Percentiles rank a stretch among this genome's conserved stretches.
These are phyloP conservation scores for Ophiostoma pallidulum DNA, from an alignment of 2,329 filamentous ascomycete species.

Conservation along the genomic window DNA sequence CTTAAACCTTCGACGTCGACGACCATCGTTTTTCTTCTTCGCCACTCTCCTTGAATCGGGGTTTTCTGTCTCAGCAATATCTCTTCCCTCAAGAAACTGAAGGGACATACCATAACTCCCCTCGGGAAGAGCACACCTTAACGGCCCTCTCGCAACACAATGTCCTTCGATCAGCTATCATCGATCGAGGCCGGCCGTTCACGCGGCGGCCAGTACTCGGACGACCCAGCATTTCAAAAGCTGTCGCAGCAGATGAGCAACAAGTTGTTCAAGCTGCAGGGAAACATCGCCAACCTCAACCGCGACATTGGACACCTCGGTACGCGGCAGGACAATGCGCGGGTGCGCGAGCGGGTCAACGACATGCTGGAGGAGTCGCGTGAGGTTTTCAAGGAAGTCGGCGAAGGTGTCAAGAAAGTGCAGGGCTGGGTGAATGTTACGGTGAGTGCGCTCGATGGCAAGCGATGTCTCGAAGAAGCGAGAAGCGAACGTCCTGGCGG, in stretches of 20 bases:
- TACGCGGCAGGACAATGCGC: conserved; percentile 82
- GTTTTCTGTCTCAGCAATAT: no score
- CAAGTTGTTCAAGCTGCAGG: conserved; percentile 80
- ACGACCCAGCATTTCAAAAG: conserved; percentile 85
- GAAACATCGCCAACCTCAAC: conserved; percentile 75
- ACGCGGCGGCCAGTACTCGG: conserved; percentile 54
- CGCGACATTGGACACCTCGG: conserved; percentile 80
- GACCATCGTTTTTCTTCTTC: no score
- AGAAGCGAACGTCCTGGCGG: no score
- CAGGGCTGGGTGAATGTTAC: conserved; percentile 78
- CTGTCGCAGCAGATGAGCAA: conserved; percentile 77
- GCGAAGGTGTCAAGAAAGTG: conserved; percentile 87
- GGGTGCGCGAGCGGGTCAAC: conserved; percentile 83
- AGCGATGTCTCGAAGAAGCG: no score
- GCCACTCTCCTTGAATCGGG: no score
- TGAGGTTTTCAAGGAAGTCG: conserved; percentile 79
- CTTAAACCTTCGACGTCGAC: no score
- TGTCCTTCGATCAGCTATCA: conserved; percentile 88
- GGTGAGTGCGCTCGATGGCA: conserved; percentile 37
- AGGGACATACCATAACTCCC: no score
- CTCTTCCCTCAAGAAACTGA: no score
- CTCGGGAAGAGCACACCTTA: no score
- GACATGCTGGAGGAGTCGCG: conserved; percentile 79
- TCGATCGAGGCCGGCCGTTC: conserved; percentile 67
- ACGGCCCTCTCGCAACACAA: no score